phyloP scores from a whole-genome alignment of 73 alveolate species.

The Uronychia setigera region DNA sequence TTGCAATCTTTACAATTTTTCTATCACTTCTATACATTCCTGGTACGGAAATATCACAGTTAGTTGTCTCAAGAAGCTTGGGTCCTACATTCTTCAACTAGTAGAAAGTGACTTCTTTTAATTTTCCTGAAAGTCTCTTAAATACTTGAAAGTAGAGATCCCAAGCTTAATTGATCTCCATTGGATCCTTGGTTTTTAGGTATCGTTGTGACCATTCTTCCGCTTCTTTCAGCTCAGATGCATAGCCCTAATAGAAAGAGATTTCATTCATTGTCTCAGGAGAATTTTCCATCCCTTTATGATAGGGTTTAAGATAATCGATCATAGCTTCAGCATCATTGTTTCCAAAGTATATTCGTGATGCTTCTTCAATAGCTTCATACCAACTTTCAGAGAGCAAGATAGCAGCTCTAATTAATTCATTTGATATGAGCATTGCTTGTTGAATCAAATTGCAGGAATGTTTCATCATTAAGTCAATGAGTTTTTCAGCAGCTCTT shows the following conservation, averaged over 20 bases:
- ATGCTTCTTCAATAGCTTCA: conserved; percentile 97
- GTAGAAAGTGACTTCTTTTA: conserved; percentile 72
- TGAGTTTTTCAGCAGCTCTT: conserved; percentile 84
- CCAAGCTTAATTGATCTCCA: conserved; percentile 89
- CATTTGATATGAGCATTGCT: conserved; percentile 88
- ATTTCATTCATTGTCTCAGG: conserved; percentile 97
- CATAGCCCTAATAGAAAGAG: conserved; percentile 91
- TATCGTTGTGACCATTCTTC: conserved; percentile 82
- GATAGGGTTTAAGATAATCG: conserved; percentile 80
- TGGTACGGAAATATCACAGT: conserved; percentile 89
- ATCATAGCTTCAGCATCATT: conserved; percentile 84
- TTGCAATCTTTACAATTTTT: conserved; percentile 74
- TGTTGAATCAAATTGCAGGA: conserved; percentile 86
- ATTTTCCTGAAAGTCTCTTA: conserved; percentile 65
- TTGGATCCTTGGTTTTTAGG: conserved; percentile 57
- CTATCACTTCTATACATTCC: conserved; percentile 84
- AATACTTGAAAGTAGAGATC: conserved; percentile 87
- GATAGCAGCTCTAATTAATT: conserved; percentile 93
- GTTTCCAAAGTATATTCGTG: conserved; percentile 82
- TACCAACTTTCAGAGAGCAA: conserved; percentile 94
- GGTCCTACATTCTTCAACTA: conserved; percentile 78
- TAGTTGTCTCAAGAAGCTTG: conserved; percentile 67
- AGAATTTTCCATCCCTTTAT: conserved; percentile 77
- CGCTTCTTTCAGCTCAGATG: conserved; percentile 90
- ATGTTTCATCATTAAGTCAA: conserved; percentile 81